Conservation (phyloP, 2,329 filamentous ascomycete genomes). For the Trichoderma sp. region DNA sequence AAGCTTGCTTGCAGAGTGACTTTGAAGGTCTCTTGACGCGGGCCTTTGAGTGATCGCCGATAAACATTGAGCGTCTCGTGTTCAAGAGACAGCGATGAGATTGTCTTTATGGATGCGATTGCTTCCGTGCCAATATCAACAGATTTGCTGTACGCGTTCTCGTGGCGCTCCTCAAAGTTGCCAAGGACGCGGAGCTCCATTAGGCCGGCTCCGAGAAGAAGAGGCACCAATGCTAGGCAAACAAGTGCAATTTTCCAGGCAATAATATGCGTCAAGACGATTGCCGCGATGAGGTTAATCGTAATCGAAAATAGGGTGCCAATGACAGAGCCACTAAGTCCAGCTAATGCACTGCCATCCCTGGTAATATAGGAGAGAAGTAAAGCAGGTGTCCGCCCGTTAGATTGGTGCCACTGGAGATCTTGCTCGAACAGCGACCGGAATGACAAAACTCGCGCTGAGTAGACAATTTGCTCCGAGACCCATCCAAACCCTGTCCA, state of each 20-base stretch:
- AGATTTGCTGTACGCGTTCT: constrained; percentile 59
- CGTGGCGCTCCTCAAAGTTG: constrained; percentile 58
- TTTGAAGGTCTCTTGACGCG: constrained; percentile 46
- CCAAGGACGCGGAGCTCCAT: constrained; percentile 62
- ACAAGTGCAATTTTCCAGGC: constrained; percentile 73
- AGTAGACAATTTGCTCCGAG: constrained; percentile 61
- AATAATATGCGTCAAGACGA: constrained; percentile 65
- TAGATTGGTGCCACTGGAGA: constrained; percentile 66
- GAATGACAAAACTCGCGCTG: constrained; percentile 59
- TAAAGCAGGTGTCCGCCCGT: constrained; percentile 56
- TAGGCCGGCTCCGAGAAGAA: constrained; percentile 64
- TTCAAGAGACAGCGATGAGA: constrained; percentile 51
- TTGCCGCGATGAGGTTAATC: constrained; percentile 63
- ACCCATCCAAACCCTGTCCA: constrained; percentile 43
- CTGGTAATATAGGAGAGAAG: constrained; percentile 65
- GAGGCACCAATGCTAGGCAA: constrained; percentile 62
- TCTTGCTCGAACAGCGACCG: constrained; percentile 63
- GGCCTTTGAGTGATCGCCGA: constrained; percentile 33
- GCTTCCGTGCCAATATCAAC: constrained; percentile 65
- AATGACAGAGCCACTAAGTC: constrained; percentile 65
- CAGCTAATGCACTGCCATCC: constrained; percentile 62
- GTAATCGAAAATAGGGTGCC: constrained; percentile 64
- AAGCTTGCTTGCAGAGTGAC: constrained; percentile 39
- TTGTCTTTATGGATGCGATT: constrained; percentile 60
- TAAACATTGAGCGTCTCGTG: constrained; percentile 43